phyloP scores from a whole-genome alignment of 2,329 filamentous ascomycete genomes.

The Paramyrothecium sp. region DNA sequence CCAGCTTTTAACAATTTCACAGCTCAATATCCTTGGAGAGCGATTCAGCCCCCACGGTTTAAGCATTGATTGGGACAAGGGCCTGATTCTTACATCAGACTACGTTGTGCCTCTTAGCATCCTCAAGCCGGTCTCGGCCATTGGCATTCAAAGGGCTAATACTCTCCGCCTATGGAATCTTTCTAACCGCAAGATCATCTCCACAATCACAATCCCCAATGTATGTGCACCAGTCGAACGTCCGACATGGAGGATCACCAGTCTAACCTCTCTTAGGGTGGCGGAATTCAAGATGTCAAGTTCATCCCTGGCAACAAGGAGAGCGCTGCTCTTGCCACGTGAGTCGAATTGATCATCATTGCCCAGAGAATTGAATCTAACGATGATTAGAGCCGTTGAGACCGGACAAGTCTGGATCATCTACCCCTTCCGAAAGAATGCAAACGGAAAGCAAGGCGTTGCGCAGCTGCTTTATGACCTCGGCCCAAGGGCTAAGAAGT shows the following conservation, averaged over 20 bases:
- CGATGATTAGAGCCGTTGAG: conserved; percentile 43
- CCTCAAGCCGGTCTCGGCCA: conserved; percentile 50
- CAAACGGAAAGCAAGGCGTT: conserved; percentile 54
- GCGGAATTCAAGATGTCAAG: conserved; percentile 64
- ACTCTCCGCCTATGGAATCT: conserved; percentile 62
- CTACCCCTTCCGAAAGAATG: conserved; percentile 57
- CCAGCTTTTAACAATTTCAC: neutral
- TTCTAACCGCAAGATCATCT: conserved; percentile 50
- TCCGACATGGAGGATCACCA: neutral
- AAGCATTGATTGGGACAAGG: conserved; percentile 54
- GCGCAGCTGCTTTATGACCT: conserved; percentile 59
- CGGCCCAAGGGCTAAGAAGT: conserved; percentile 53
- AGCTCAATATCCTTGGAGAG: conserved; percentile 55
- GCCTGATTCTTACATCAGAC: conserved; percentile 60
- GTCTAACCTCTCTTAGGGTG: conserved; percentile 31
- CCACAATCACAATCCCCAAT: conserved; percentile 59
- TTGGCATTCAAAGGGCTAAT: conserved; percentile 52
- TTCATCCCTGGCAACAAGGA: conserved; percentile 62
- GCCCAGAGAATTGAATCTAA: neutral
- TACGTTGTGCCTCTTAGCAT: conserved; percentile 62
- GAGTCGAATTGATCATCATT: conserved; percentile 3
- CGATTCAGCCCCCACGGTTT: conserved; percentile 64
- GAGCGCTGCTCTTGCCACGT: conserved; percentile 55
- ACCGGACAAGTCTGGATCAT: conserved; percentile 64
- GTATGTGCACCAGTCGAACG: conserved; percentile 24